Evolutionary conservation across 2,329 filamentous ascomycete genomes (phyloP).

Genomic region (Stromatinia cepivora): DNA sequence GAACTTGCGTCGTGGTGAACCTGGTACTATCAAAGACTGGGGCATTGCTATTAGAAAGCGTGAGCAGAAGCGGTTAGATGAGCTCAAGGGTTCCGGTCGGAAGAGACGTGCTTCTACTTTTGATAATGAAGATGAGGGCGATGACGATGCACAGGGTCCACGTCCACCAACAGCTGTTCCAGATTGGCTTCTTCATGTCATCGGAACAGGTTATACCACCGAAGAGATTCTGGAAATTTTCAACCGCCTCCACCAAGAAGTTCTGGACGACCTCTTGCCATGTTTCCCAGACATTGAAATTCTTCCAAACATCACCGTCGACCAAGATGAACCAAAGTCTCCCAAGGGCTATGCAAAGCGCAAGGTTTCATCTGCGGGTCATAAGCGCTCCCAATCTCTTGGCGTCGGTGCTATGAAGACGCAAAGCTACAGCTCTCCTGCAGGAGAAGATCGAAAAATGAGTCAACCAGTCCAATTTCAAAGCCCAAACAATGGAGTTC

Average conservation of each 20-base stretch:
- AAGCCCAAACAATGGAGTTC: constrained; percentile 20
- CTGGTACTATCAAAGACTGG: constrained; percentile 58
- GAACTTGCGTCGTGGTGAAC: constrained; percentile 44
- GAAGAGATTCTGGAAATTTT: constrained; percentile 43
- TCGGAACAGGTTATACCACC: constrained; percentile 41
- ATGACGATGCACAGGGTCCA: constrained; percentile 30
- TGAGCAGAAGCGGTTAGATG: constrained; percentile 58
- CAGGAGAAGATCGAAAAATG: constrained; percentile 27
- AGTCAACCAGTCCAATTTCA: constrained; percentile 25
- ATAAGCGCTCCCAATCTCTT: constrained; percentile 41
- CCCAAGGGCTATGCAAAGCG: constrained; percentile 38
- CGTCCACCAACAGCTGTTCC: constrained; percentile 41
- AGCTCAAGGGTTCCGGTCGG: constrained; percentile 37
- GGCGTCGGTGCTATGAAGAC: constrained; percentile 25
- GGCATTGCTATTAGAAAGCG: constrained; percentile 63
- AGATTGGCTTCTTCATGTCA: constrained; percentile 39
- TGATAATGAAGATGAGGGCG: constrained; percentile 32
- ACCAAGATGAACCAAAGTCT: constrained; percentile 37
- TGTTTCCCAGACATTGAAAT: constrained; percentile 46
- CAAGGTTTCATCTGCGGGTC: constrained; percentile 25
- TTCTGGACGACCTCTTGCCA: constrained; percentile 41
- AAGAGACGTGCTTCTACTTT: constrained; percentile 36
- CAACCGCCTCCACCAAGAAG: constrained; percentile 41
- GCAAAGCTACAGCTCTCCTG: constrained; percentile 17
- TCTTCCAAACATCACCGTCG: constrained; percentile 42